phyloP scores from a whole-genome alignment of 805 yeast species.

The Ogataea neopini region DNA sequence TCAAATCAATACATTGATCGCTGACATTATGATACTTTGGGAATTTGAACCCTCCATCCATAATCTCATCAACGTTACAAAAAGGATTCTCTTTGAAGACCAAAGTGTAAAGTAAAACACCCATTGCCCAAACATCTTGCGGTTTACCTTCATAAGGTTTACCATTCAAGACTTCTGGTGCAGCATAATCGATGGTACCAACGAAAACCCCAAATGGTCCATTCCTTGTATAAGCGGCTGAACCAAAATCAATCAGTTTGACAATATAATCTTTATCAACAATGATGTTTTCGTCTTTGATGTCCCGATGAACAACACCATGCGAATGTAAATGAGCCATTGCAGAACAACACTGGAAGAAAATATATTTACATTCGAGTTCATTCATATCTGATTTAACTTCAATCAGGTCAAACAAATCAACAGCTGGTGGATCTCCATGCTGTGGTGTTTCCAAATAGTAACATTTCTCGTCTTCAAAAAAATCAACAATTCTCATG shows the following conservation, averaged over 20 bases:
- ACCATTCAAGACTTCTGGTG: slow-evolving; percentile 93
- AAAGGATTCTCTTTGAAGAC: slow-evolving; percentile 94
- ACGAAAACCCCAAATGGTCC: slow-evolving; percentile 98
- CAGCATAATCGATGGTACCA: slow-evolving; percentile 96
- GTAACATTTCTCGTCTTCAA: slow-evolving; percentile 87
- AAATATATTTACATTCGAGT: slow-evolving; percentile 72
- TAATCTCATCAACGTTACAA: slow-evolving; percentile 90
- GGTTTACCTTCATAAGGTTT: slow-evolving; percentile 88
- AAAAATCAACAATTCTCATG: slow-evolving; percentile 82
- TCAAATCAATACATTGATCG: slow-evolving; percentile 59
- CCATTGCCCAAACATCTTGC: slow-evolving; percentile 97
- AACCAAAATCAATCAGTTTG: slow-evolving; percentile 91
- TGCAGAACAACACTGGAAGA: slow-evolving; percentile 77
- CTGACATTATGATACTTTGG: slow-evolving; percentile 58
- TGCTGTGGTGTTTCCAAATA: slow-evolving; percentile 91
- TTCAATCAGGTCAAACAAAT: slow-evolving; percentile 89
- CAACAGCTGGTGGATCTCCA: slow-evolving; percentile 88
- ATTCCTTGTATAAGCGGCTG: slow-evolving; percentile 85
- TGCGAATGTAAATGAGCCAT: slow-evolving; percentile 77
- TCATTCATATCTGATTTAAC: slow-evolving; percentile 80
- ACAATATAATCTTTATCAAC: slow-evolving; percentile 79
- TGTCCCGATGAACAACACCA: slow-evolving; percentile 92
- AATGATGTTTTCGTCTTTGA: slow-evolving; percentile 92
- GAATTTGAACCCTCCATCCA: slow-evolving; percentile 81
- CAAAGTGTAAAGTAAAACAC: slow-evolving; percentile 85